These are phyloP conservation scores for Symbiodinium pilosum DNA, from an alignment of 73 alveolate species.

Conservation along the genomic window DNA sequence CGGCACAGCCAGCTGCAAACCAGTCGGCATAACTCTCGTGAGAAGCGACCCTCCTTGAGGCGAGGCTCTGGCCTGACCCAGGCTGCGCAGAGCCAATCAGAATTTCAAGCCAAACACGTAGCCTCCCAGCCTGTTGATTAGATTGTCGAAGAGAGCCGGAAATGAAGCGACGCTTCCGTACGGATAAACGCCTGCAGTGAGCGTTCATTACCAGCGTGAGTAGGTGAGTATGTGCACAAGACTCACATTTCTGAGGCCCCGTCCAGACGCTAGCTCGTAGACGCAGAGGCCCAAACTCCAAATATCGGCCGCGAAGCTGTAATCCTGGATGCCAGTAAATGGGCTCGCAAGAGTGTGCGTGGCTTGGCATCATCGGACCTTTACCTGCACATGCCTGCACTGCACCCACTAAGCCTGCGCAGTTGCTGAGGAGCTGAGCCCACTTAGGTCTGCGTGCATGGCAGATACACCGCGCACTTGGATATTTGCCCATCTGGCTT, in stretches of 20 bases:
- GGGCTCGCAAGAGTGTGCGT: too few species aligned
- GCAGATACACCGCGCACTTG: too few species aligned
- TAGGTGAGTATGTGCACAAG: not conserved
- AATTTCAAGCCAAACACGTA: too few species aligned
- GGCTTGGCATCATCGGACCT: too few species aligned
- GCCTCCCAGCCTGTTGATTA: conserved; percentile 11
- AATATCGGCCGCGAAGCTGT: conserved; percentile 74
- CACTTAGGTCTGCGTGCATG: too few species aligned
- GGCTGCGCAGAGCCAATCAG: not conserved
- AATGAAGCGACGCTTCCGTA: conserved; percentile 62
- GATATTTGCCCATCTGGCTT: too few species aligned
- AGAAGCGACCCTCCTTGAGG: conserved; percentile 25
- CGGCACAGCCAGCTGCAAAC: not conserved
- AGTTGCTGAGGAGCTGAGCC: too few species aligned
- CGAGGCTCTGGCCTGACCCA: conserved; percentile 77
- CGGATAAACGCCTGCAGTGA: conserved; percentile 47
- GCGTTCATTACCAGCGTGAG: too few species aligned
- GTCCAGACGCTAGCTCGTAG: conserved; percentile 79
- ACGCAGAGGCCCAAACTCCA: conserved; percentile 85
- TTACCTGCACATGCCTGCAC: too few species aligned
- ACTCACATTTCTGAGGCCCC: not conserved
- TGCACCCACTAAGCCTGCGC: too few species aligned
- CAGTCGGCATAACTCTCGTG: not conserved
- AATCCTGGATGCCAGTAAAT: not conserved
- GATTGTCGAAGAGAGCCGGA: conserved; percentile 66